Evolutionary conservation across 1,139 yeast species (phyloP).

Genomic region (Hanseniaspora uvarum): DNA sequence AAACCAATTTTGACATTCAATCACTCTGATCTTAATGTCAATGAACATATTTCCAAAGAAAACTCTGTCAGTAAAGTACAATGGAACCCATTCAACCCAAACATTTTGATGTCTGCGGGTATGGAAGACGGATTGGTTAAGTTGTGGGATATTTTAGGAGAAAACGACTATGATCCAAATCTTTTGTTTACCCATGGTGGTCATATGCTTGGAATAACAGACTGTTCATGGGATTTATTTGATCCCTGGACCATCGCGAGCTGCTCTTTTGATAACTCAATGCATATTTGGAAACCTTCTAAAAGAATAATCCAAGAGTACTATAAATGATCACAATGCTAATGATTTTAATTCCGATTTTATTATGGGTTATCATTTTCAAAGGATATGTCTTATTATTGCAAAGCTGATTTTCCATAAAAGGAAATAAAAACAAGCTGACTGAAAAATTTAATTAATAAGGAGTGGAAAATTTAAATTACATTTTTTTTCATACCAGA

Average conservation of each 20-base stretch:
- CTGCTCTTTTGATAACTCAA: constrained; percentile 78
- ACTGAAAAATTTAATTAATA: not conserved
- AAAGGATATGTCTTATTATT: not conserved
- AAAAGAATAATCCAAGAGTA: constrained; percentile 20
- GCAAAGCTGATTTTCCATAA: not conserved
- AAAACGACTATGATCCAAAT: constrained; percentile 32
- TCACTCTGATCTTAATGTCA: constrained; percentile 37
- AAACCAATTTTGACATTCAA: constrained; percentile 28
- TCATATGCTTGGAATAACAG: constrained; percentile 79
- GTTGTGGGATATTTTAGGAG: constrained; percentile 51
- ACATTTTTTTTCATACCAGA: not conserved
- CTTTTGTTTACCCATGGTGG: constrained; percentile 75
- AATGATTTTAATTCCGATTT: too few species aligned
- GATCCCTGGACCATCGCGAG: constrained; percentile 72
- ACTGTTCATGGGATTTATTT: constrained; percentile 75
- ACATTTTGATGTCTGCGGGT: constrained; percentile 63
- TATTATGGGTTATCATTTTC: not conserved
- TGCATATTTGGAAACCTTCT: constrained; percentile 75
- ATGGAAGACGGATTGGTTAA: constrained; percentile 56
- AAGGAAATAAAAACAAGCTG: not conserved
- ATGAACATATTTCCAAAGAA: constrained; percentile 49
- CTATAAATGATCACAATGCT: not conserved
- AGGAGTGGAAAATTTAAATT: not conserved
- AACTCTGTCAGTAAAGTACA: constrained; percentile 33
- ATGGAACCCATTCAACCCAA: constrained; percentile 62